These are phyloP conservation scores for Annona squamosa DNA, from an alignment of 164 flowering plant species.

Conservation along the genomic window DNA sequence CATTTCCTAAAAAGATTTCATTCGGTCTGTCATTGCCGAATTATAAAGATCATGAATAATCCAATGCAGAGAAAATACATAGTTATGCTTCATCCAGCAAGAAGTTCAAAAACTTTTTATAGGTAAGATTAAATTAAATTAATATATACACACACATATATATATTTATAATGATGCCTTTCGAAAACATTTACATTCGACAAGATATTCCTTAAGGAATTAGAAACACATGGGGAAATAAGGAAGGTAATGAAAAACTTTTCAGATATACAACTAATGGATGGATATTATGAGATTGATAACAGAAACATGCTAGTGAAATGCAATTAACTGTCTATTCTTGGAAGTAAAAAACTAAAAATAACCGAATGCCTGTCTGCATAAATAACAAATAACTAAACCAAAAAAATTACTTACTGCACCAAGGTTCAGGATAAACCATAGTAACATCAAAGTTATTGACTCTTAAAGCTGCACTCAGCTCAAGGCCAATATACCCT, in stretches of 20 bases:
- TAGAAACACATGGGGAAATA: background rate
- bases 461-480: conserved; percentile 67
- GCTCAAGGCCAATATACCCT: conserved; percentile 98
- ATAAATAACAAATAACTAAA: background rate
- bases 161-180: too few relatives aligned
- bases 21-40: too few relatives aligned
- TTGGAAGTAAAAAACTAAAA: background rate
- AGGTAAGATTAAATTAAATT: too few relatives aligned
- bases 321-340: background rate
- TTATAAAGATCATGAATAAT: too few relatives aligned
- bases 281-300: background rate
- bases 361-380: background rate
- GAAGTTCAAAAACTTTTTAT: too few relatives aligned
- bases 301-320: background rate
- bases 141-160: too few relatives aligned
- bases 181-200: too few relatives aligned
- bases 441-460: conserved; percentile 80
- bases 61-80: too few relatives aligned
- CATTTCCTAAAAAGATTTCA: too few relatives aligned
- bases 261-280: background rate
- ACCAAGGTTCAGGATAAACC: conserved; percentile 99
- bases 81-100: too few relatives aligned
- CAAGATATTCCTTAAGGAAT: background rate
- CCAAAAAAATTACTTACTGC: conserved; percentile 68
- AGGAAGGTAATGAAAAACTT: background rate